These are phyloP conservation scores for Salvia sclarea DNA, from an alignment of 305 asterid genomes.

Conservation along the genomic window DNA sequence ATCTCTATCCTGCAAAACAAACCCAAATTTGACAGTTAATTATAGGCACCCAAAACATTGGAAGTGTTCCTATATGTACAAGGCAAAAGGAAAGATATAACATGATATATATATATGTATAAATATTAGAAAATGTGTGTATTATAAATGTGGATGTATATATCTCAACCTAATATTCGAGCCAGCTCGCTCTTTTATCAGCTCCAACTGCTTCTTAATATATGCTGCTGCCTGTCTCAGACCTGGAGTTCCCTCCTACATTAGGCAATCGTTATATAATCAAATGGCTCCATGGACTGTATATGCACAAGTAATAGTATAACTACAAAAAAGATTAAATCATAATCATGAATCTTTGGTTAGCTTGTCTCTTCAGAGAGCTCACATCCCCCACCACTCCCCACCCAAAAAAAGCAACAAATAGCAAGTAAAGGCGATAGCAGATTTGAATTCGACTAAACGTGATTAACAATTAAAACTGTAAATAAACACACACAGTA, in stretches of 20 bases:
- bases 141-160: neutral
- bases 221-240: slow-evolving; percentile 79
- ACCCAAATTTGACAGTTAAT: slow-evolving; percentile 25
- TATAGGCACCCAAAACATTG: slow-evolving; percentile 7
- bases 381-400: neutral
- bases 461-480: neutral
- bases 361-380: neutral
- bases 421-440: neutral
- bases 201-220: slow-evolving; percentile 71
- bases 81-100: neutral
- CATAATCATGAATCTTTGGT: neutral
- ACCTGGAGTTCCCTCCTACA: slow-evolving; percentile 90
- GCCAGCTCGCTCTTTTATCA: slow-evolving; percentile 80
- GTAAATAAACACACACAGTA: neutral
- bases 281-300: neutral
- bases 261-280: slow-evolving; percentile 21
- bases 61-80: neutral
- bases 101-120: neutral
- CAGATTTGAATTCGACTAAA: slow-evolving; percentile 21
- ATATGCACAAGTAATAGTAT: slow-evolving; percentile 1
- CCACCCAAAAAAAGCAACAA: neutral
- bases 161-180: slow-evolving; percentile 59
- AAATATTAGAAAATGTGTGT: neutral
- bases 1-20: slow-evolving; percentile 81
- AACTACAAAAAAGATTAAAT: neutral